phyloP scores from a whole-genome alignment of 73 alveolate genomes.

The Paraurostyla sp. region DNA sequence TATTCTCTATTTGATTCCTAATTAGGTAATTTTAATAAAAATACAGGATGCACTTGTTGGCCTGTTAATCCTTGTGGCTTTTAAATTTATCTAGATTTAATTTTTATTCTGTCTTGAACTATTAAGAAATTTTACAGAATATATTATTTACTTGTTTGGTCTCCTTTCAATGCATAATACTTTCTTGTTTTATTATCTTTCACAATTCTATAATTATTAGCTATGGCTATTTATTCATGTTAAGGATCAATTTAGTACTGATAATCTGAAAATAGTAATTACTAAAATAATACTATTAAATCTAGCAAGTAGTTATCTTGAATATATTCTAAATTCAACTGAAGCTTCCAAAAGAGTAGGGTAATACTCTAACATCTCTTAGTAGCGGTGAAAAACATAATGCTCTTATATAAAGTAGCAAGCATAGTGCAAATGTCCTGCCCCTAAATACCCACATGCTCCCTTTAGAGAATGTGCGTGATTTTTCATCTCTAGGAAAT shows the following conservation, averaged over 20 bases:
- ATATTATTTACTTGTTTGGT: conserved; percentile 12
- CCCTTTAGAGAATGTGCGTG: conserved; percentile 72
- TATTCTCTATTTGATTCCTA: neutral
- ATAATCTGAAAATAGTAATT: neutral
- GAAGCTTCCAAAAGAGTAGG: conserved; percentile 66
- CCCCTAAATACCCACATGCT: conserved; percentile 72
- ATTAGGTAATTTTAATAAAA: too few species aligned
- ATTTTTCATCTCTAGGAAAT: conserved; percentile 34
- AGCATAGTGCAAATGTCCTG: conserved; percentile 69
- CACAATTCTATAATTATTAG: conserved; percentile 58
- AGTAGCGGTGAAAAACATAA: conserved; percentile 38
- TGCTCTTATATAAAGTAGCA: conserved; percentile 76
- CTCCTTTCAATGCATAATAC: conserved; percentile 22
- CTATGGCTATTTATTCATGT: conserved; percentile 73
- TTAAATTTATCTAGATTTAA: neutral
- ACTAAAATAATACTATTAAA: conserved; percentile 25
- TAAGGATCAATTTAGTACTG: conserved; percentile 59
- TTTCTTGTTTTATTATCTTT: conserved; percentile 8
- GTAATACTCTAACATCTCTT: conserved; percentile 68
- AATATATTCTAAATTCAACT: conserved; percentile 66
- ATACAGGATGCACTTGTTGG: neutral
- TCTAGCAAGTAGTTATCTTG: conserved; percentile 66
- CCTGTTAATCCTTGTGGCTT: conserved; percentile 40
- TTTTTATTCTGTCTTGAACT: conserved; percentile 21
- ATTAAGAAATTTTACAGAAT: neutral